Conservation (phyloP, 2,329 filamentous ascomycete genomes). For the Cadophora sp. region DNA sequence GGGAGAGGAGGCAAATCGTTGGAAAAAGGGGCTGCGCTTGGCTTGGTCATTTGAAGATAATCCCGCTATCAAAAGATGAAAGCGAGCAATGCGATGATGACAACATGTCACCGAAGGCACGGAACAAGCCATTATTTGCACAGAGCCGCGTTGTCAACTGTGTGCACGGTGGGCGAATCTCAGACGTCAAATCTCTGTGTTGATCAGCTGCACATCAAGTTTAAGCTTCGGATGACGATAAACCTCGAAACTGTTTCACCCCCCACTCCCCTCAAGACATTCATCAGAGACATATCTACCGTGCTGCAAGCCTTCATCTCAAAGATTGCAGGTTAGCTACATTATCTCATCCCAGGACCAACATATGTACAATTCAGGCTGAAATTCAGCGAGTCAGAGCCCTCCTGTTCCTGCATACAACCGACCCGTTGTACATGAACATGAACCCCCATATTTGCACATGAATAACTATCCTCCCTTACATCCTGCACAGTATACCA, state of each 20-base stretch:
- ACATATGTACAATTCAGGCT: not conserved
- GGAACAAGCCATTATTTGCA: not conserved
- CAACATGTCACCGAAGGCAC: not conserved
- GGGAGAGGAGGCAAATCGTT: not conserved
- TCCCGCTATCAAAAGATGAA: not conserved
- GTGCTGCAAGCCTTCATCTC: not conserved
- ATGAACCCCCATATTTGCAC: not conserved
- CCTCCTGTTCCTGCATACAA: conserved; percentile 10
- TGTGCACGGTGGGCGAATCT: not conserved
- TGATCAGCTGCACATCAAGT: not conserved
- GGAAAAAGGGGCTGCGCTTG: no score
- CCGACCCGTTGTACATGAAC: not conserved
- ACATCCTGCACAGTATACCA: not conserved
- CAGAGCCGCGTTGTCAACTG: not conserved
- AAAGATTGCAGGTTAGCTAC: not conserved
- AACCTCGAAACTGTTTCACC: not conserved
- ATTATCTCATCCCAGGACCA: not conserved
- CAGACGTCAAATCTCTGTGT: not conserved
- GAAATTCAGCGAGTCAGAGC: conserved; percentile 4
- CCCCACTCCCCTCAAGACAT: not conserved
- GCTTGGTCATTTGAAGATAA: not conserved
- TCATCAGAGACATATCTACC: not conserved
- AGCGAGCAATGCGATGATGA: not conserved
- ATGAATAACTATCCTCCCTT: not conserved
- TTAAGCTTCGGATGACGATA: not conserved